Evolutionary conservation across 2,329 filamentous ascomycete genomes (phyloP).

Genomic region (Aspergillus quadrilineatus): DNA sequence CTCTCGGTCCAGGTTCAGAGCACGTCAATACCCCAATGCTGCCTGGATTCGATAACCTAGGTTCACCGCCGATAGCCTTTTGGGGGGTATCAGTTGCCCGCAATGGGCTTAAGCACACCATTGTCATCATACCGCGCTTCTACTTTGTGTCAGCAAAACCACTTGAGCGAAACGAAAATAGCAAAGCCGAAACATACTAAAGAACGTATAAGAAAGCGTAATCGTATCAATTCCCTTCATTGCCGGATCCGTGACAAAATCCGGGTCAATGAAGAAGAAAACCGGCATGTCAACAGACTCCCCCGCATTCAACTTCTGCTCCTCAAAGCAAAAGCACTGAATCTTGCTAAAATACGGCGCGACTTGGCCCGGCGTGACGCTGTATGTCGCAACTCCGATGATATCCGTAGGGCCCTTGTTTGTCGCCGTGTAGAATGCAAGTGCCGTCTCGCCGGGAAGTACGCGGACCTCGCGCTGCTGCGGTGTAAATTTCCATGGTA

Average conservation of each 20-base stretch:
- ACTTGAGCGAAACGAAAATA: background rate
- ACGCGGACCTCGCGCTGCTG: constrained; percentile 97
- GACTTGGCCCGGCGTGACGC: constrained; percentile 91
- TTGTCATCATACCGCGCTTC: constrained; percentile 84
- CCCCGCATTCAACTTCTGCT: constrained; percentile 87
- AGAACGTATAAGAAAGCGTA: constrained; percentile 95
- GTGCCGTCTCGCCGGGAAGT: constrained; percentile 89
- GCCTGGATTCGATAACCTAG: background rate
- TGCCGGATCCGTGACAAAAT: constrained; percentile 84
- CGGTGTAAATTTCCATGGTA: constrained; percentile 96
- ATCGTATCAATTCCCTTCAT: constrained; percentile 96
- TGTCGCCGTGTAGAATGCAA: constrained; percentile 96
- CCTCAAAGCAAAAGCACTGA: constrained; percentile 98
- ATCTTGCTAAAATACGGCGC: constrained; percentile 99
- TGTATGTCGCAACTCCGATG: constrained; percentile 96
- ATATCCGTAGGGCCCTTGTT: constrained; percentile 90
- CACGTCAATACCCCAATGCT: background rate
- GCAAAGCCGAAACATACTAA: constrained; percentile 65
- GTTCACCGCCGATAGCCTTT: background rate
- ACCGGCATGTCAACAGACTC: constrained; percentile 99
- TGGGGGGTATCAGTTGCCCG: constrained; percentile 27
- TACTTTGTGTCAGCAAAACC: constrained; percentile 46
- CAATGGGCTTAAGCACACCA: constrained; percentile 63
- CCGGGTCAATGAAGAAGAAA: constrained; percentile 98
- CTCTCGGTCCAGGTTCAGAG: background rate